Evolutionary conservation across 2,329 filamentous ascomycete species (phyloP).

Genomic region (Microdochium paspali): DNA sequence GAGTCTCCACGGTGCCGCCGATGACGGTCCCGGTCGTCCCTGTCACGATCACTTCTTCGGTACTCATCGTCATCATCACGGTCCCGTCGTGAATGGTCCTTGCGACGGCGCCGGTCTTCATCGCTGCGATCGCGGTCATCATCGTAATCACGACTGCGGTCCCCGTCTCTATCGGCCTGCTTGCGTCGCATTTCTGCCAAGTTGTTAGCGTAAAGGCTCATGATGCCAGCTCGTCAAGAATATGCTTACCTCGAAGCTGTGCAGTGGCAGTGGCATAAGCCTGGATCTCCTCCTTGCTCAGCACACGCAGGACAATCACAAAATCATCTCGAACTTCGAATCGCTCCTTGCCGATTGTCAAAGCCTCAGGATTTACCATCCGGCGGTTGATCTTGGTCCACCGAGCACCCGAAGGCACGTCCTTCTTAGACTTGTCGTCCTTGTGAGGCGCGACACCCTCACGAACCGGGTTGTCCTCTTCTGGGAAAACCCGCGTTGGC

Average conservation of each 20-base stretch:
- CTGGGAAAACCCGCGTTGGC: slow-evolving; percentile 75
- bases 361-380: slow-evolving; percentile 80
- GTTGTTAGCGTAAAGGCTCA: slow-evolving; percentile 18
- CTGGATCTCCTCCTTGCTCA: slow-evolving; percentile 85
- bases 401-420: slow-evolving; percentile 68
- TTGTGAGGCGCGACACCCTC: slow-evolving; percentile 94
- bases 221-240: slow-evolving; percentile 2
- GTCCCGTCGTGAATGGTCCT: slow-evolving; percentile 2
- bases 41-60: slow-evolving; percentile 11
- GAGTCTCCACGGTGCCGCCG: slow-evolving; percentile 17
- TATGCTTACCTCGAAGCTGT: slow-evolving; percentile 62
- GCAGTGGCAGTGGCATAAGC: slow-evolving; percentile 74
- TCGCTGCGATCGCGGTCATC: slow-evolving; percentile 5
- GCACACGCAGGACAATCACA: slow-evolving; percentile 82
- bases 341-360: slow-evolving; percentile 79
- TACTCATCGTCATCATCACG: slow-evolving; percentile 21
- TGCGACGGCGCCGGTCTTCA: slow-evolving; percentile 6
- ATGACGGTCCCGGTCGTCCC: slow-evolving; percentile 8
- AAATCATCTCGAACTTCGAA: slow-evolving; percentile 90
- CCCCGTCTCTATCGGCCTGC: slow-evolving; percentile 14
- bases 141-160: slow-evolving; percentile 12
- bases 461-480: slow-evolving; percentile 71
- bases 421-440: slow-evolving; percentile 65
- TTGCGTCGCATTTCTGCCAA: slow-evolving; percentile 24
- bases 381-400: slow-evolving; percentile 91